Percentiles rank a stretch among this genome's conserved stretches.
Conservation (phyloP, 148 eudicot species). For the Rhododendron vialii region DNA sequence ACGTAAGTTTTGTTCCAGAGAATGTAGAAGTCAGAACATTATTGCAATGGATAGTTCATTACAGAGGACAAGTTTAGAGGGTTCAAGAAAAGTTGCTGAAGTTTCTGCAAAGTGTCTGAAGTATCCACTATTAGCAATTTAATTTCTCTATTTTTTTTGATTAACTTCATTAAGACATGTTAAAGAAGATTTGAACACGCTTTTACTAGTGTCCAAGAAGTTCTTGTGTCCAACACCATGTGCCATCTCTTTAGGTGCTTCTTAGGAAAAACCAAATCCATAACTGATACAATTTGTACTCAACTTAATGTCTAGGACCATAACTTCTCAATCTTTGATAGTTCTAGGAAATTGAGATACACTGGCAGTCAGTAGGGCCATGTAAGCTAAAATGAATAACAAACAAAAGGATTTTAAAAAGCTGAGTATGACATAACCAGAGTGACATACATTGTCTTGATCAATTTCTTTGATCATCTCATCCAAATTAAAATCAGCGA, state of each 20-base stretch:
- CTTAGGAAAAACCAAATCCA: background rate
- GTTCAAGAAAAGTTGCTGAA: background rate
- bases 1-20: background rate
- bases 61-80: background rate
- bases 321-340: background rate
- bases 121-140: background rate
- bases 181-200: background rate
- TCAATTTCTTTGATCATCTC: slow-evolving; percentile 35
- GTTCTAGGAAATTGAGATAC: background rate
- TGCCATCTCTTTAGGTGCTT: background rate
- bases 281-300: background rate
- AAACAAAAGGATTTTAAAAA: background rate
- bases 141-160: background rate
- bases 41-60: background rate
- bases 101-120: background rate
- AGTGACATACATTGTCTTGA: slow-evolving; percentile 30
- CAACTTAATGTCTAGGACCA: background rate
- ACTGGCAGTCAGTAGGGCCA: slow-evolving; percentile 1
- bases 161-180: background rate
- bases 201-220: background rate
- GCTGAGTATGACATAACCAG: background rate
- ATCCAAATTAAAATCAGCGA: slow-evolving; percentile 31
- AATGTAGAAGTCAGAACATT: background rate
- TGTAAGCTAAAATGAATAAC: background rate
- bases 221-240: background rate